Percentiles rank a stretch among this genome's conserved stretches.
Conservation (phyloP, 345 rosid genomes). For the Populus simonii region DNA sequence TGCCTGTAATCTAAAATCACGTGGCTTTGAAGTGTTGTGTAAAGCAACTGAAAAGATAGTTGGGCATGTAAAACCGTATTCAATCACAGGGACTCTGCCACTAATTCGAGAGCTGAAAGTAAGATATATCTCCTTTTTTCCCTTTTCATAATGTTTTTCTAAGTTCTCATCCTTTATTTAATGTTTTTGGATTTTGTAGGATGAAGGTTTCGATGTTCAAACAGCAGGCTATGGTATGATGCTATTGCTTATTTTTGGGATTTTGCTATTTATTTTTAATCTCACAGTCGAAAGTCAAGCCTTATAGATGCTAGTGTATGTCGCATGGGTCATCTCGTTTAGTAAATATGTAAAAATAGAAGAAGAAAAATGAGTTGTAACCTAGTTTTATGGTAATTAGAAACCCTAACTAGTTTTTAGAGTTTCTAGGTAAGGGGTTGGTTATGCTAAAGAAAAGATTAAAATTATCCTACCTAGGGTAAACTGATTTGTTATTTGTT, state of each 20-base stretch:
- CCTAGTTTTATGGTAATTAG: too few relatives aligned
- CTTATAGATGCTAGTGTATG: background rate
- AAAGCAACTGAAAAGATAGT: slow-evolving; percentile 90
- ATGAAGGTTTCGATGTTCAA: slow-evolving; percentile 96
- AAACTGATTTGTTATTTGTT: too few relatives aligned
- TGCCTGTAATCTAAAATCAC: slow-evolving; percentile 89
- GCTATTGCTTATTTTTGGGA: slow-evolving; percentile 2
- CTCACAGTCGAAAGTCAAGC: background rate
- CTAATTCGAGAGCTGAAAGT: slow-evolving; percentile 86
- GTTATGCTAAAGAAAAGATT: too few relatives aligned
- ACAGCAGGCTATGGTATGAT: slow-evolving; percentile 80
- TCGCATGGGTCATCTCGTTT: too few relatives aligned
- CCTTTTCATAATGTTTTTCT: background rate
- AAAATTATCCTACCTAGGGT: too few relatives aligned
- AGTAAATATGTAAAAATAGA: too few relatives aligned
- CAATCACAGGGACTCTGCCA: slow-evolving; percentile 92
- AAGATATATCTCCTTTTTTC: slow-evolving; percentile 16
- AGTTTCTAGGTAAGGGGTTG: too few relatives aligned
- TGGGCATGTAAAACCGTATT: slow-evolving; percentile 89
- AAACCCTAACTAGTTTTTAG: too few relatives aligned
- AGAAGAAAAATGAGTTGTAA: too few relatives aligned
- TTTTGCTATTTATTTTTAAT: background rate
- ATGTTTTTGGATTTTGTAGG: slow-evolving; percentile 40
- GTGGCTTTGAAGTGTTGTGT: slow-evolving; percentile 76
- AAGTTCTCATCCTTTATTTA: background rate